Base-by-base conservation (phyloP, 352 stramenopile species). In the Aphanomyces euteiches region DNA sequence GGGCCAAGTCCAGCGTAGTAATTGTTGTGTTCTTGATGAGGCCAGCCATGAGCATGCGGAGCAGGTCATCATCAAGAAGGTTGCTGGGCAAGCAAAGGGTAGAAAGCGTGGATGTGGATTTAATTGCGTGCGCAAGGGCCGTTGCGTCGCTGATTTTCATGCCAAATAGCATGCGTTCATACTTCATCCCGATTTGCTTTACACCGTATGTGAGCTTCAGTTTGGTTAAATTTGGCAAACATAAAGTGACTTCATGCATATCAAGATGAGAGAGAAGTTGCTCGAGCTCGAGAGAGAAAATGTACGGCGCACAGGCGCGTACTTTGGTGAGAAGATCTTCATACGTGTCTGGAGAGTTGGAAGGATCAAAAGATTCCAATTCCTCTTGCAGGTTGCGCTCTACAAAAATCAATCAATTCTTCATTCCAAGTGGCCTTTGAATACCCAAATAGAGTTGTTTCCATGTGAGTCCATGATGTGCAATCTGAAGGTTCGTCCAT, bases 81-180 rank as follows among this genome's bases (percentile, higher is more conserved):
- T 97, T 98, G 67, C 88, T 87, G 47, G 82, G 80, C 7, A 98
- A 74, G 73, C 84, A 84, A 2, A 98, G 74, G n/a, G 88, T 90
- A 36, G 92, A 97, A n/a, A 98, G 76, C 37, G 82, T 95, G 47
- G 77, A 82, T 7, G 89, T 90, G 36, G 77, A 70, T 72, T 96
- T 94, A 41, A 97, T 82, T 39, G 87, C 81, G 56, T 96, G 90
- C 8, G 90, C 93, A 4, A 98, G 75, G 47, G 84, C 95, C 6
- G 82, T 95, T 0, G 92, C 91, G 72, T 98, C 92, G 4, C 85
- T 96, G 56, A 98, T 97, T 74, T 97, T 97, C 92, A 98, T 98
- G 6, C 93, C 93, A 65, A 98, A 97, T 12, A 98, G 75, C 80
- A 96, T 94, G 7, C 93, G 88, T 65, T 98, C 91, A 72, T 97